Conservation (phyloP, 179 eudicot genomes). For the Drosera spatulata region DNA sequence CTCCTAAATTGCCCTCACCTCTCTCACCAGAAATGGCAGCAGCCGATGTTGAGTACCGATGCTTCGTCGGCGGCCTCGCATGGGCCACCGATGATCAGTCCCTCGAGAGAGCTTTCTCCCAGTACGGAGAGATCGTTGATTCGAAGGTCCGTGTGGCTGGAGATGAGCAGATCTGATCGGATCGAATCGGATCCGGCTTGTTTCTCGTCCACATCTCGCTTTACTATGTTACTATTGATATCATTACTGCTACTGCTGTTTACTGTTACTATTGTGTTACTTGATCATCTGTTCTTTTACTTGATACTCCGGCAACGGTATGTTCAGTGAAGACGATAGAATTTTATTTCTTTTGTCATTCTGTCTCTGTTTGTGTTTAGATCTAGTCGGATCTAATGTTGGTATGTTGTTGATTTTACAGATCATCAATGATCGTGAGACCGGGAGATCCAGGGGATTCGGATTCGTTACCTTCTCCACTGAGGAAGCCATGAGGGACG, state of each 20-base stretch:
- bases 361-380: not conserved
- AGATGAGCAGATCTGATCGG: constrained; percentile 3
- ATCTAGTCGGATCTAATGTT: constrained; percentile 12
- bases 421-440: constrained; percentile 51
- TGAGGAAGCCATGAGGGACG: constrained; percentile 54
- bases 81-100: constrained; percentile 73
- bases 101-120: constrained; percentile 22
- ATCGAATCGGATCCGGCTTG: constrained; percentile 3
- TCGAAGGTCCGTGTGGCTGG: constrained; percentile 67
- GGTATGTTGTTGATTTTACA: constrained; percentile 8
- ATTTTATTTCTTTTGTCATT: constrained; percentile 12
- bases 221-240: constrained; percentile 3
- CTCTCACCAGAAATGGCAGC: constrained; percentile 20
- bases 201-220: constrained; percentile 1
- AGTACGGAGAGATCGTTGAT: constrained; percentile 60
- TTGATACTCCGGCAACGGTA: constrained; percentile 54
- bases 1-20: too few relatives aligned
- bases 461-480: constrained; percentile 44
- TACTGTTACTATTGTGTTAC: constrained; percentile 25
- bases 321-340: constrained; percentile 52
- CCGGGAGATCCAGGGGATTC: too few relatives aligned
- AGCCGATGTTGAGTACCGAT: constrained; percentile 66
- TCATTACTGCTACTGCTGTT: constrained; percentile 4
- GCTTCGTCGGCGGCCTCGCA: constrained; percentile 94
- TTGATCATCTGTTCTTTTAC: constrained; percentile 17